A percentile compares a stretch with the other conserved stretches of the same genome.
phyloP scores from a whole-genome alignment of 768 basidiomycete species.

The Naematelia encephala region DNA sequence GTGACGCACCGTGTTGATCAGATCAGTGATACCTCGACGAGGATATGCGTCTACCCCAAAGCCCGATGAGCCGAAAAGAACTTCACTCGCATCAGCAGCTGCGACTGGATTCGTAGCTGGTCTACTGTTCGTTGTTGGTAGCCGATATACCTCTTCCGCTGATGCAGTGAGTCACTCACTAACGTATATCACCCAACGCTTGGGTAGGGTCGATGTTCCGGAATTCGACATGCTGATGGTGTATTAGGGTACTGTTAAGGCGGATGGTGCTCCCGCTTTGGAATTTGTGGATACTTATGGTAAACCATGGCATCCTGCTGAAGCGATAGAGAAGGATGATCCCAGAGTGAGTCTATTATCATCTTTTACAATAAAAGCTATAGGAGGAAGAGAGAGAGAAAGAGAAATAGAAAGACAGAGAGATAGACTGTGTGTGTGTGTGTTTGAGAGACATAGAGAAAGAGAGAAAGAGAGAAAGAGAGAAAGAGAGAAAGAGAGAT shows the following conservation, averaged over 20 bases:
- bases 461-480: background rate
- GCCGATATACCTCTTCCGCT: background rate
- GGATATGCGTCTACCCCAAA: background rate
- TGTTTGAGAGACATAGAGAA: no score
- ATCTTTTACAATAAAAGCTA: no score
- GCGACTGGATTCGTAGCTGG: background rate
- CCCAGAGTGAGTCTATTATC: slow-evolving; percentile 28
- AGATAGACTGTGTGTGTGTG: no score
- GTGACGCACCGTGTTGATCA: background rate
- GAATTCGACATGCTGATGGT: background rate
- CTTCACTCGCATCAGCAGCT: background rate
- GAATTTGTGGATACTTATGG: slow-evolving; percentile 30
- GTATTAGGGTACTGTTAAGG: slow-evolving; percentile 16
- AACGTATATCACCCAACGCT: no score
- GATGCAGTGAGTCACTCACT: background rate
- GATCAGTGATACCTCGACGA: background rate
- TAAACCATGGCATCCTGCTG: slow-evolving; percentile 31
- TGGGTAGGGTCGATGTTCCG: no score
- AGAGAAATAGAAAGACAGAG: no score
- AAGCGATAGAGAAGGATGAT: slow-evolving; percentile 47
- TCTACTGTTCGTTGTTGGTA: background rate
- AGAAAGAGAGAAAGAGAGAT: background rate
- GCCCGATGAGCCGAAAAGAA: background rate
- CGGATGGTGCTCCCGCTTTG: slow-evolving; percentile 35
- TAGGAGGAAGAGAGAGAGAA: no score